Conservation (phyloP, 768 basidiomycete genomes). For the Suillus bovinus region DNA sequence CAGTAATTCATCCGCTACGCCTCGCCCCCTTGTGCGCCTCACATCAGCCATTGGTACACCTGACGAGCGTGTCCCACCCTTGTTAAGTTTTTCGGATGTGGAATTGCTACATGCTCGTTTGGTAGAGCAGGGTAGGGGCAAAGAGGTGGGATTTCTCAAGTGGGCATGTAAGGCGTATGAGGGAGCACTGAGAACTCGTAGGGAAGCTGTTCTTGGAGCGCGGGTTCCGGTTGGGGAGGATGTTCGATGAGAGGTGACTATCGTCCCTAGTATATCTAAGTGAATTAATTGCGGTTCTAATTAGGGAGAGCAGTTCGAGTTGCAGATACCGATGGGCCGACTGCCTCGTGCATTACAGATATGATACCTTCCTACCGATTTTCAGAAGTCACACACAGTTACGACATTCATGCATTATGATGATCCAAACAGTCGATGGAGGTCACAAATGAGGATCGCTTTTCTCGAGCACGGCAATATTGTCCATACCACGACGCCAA, state of each 20-base stretch:
- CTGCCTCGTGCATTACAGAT: no score
- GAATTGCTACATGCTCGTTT: conserved; percentile 77
- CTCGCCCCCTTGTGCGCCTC: conserved; percentile 72
- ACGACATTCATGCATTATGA: no score
- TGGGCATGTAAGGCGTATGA: conserved; percentile 76
- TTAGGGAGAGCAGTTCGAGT: no score
- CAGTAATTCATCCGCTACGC: conserved; percentile 17
- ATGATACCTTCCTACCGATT: no score
- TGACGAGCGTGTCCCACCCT: conserved; percentile 80
- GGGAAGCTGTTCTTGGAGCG: conserved; percentile 40
- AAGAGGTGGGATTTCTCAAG: conserved; percentile 66
- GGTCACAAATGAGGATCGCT: no score
- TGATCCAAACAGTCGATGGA: no score
- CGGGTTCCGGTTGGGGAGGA: not conserved
- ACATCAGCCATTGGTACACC: conserved; percentile 56
- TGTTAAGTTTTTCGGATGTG: conserved; percentile 76
- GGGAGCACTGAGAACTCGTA: conserved; percentile 60
- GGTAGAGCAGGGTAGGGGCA: conserved; percentile 41
- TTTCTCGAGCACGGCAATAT: no score
- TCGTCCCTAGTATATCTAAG: not conserved
- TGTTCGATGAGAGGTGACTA: not conserved
- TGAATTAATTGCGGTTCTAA: not conserved
- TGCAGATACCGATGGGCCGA: no score
- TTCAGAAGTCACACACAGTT: no score
- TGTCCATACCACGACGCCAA: no score